These are phyloP conservation scores for Penicillium arizonense DNA, from an alignment of 495 filamentous ascomycete genomes.

Conservation along the genomic window DNA sequence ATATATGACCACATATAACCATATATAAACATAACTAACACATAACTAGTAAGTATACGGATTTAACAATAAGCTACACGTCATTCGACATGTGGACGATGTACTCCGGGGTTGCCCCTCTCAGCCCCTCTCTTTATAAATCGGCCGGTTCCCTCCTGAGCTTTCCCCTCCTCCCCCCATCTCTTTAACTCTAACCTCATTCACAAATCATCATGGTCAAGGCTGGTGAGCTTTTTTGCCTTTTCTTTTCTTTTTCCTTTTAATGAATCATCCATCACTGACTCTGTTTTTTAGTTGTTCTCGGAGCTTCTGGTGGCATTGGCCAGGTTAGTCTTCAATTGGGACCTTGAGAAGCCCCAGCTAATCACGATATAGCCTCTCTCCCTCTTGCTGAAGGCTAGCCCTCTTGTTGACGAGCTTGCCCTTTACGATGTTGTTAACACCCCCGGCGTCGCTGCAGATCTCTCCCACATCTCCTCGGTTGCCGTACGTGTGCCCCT, in stretches of 20 bases:
- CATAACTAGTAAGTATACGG: too few relatives aligned
- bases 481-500: conserved; percentile 65
- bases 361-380: conserved; percentile 62
- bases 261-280: background rate
- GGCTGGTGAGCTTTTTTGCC: conserved; percentile 59
- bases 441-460: conserved; percentile 91
- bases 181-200: conserved; percentile 8
- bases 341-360: background rate
- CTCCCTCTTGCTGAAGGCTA: conserved; percentile 90
- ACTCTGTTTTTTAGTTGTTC: conserved; percentile 68
- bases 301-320: conserved; percentile 96
- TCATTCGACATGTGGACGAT: conserved; percentile 11
- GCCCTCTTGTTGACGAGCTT: conserved; percentile 83
- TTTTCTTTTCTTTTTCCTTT: background rate
- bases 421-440: conserved; percentile 99
- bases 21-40: too few relatives aligned
- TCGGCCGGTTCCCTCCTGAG: conserved; percentile 16
- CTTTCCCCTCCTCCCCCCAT: conserved; percentile 15
- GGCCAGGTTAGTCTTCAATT: conserved; percentile 69
- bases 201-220: conserved; percentile 70
- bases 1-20: too few relatives aligned
- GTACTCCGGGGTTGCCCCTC: conserved; percentile 29
- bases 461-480: conserved; percentile 96
- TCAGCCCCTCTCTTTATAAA: conserved; percentile 17
- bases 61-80: too few relatives aligned